Percentiles rank a stretch among this genome's conserved stretches.
phyloP scores from a whole-genome alignment of 2,329 filamentous ascomycete species.

The Cephalotrichum gorgonifer region DNA sequence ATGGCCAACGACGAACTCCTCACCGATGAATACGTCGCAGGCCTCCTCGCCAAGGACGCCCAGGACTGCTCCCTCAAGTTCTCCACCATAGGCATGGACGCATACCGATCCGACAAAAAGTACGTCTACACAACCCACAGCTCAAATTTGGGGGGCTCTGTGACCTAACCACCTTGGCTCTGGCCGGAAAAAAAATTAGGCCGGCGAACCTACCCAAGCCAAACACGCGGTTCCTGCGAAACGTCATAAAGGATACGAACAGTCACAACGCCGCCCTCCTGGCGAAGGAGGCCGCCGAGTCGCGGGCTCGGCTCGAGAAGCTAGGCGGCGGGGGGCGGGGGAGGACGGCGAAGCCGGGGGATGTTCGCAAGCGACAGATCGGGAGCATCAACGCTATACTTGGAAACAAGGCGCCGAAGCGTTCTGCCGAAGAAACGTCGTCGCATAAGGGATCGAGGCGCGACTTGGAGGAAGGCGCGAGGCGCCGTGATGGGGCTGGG shows the following conservation, averaged over 20 bases:
- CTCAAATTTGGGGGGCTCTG: background rate
- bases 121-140: conserved; percentile 18
- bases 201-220: conserved; percentile 67
- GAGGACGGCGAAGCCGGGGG: conserved; percentile 26
- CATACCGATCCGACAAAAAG: conserved; percentile 41
- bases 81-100: conserved; percentile 62
- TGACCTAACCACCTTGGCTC: background rate
- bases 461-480: background rate
- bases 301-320: conserved; percentile 56
- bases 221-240: conserved; percentile 80
- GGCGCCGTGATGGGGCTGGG: background rate
- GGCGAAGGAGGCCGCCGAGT: conserved; percentile 74
- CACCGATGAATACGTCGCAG: conserved; percentile 71
- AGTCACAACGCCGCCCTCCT: conserved; percentile 80
- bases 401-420: background rate
- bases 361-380: conserved; percentile 47
- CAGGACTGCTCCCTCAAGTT: conserved; percentile 63
- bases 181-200: too few relatives aligned
- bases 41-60: conserved; percentile 71
- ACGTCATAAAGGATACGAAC: conserved; percentile 82
- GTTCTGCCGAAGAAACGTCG: conserved; percentile 1
- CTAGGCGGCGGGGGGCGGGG: conserved; percentile 41
- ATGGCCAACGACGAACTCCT: conserved; percentile 32
- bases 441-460: background rate
- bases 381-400: conserved; percentile 51